These are phyloP conservation scores for Geotrichum candidum DNA, from an alignment of 1,139 yeast species.

Conservation along the genomic window DNA sequence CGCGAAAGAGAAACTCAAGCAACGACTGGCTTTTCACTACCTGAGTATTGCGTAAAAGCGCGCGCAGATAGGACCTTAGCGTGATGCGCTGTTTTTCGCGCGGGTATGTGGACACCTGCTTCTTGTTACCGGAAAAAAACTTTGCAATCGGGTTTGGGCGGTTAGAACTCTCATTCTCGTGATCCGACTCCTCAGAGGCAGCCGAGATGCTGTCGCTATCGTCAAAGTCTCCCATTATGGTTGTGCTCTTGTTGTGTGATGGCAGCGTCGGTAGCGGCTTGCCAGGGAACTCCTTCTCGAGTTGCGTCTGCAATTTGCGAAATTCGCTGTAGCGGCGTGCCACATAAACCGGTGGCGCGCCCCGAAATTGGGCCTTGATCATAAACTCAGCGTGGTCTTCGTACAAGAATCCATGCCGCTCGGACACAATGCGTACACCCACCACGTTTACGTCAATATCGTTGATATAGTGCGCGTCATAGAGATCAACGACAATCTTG, in stretches of 20 bases:
- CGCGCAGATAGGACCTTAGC: conserved; percentile 61
- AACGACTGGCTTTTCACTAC: conserved; percentile 50
- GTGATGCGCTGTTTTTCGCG: conserved; percentile 72
- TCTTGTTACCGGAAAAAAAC: neutral
- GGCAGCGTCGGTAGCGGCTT: conserved; percentile 62
- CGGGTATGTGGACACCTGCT: conserved; percentile 30
- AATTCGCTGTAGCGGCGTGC: conserved; percentile 65
- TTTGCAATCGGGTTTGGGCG: neutral
- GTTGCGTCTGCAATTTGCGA: conserved; percentile 44
- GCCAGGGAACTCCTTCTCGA: conserved; percentile 63
- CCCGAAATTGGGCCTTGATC: conserved; percentile 30
- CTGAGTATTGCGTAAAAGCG: conserved; percentile 49
- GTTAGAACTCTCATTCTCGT: conserved; percentile 6
- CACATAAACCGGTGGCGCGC: conserved; percentile 43
- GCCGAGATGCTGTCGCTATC: conserved; percentile 21
- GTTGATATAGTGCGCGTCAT: conserved; percentile 46
- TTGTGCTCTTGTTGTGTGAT: conserved; percentile 42
- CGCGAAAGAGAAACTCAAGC: conserved; percentile 46
- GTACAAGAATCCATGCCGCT: conserved; percentile 32
- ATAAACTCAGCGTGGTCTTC: conserved; percentile 32
- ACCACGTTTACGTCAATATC: conserved; percentile 59
- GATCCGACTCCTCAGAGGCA: conserved; percentile 12
- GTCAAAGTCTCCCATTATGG: conserved; percentile 12
- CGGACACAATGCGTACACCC: conserved; percentile 45
- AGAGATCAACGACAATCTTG: conserved; percentile 35